Percentiles rank a stretch among this genome's conserved stretches.
phyloP scores from a whole-genome alignment of 257 asterid genomes.

The Fraxinus quadrangulata region DNA sequence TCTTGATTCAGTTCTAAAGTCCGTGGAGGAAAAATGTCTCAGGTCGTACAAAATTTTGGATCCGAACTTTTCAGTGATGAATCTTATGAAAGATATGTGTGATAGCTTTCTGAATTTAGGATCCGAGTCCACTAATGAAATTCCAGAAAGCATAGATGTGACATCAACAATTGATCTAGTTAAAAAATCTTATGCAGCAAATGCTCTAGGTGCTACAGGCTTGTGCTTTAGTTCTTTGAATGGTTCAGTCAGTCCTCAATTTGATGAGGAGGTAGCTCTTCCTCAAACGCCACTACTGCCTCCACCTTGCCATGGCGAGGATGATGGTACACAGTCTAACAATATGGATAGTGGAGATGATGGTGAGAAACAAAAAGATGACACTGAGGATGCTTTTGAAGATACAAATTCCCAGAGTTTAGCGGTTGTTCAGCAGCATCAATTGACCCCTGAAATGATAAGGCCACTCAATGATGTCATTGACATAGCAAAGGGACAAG shows the following conservation, averaged over 20 bases:
- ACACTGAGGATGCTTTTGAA: conserved; percentile 35
- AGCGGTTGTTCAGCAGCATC: conserved; percentile 40
- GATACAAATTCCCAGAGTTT: conserved; percentile 38
- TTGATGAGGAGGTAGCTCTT: conserved; percentile 33
- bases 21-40: conserved; percentile 53
- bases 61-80: conserved; percentile 46
- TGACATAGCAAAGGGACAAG: conserved; percentile 90
- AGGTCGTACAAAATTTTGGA: conserved; percentile 43
- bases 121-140: conserved; percentile 35
- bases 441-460: conserved; percentile 38
- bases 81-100: conserved; percentile 64
- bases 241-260: conserved; percentile 33
- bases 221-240: conserved; percentile 27
- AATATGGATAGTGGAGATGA: conserved; percentile 34
- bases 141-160: conserved; percentile 26
- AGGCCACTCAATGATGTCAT: conserved; percentile 37
- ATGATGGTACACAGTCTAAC: conserved; percentile 30
- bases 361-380: conserved; percentile 29
- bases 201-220: conserved; percentile 14
- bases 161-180: conserved; percentile 19
- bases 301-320: conserved; percentile 38
- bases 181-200: conserved; percentile 21
- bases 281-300: conserved; percentile 32
- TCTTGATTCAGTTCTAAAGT: conserved; percentile 47
- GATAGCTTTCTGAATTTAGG: conserved; percentile 48